A percentile compares a stretch with the other conserved stretches of the same genome.
These are phyloP conservation scores for Corchorus capsularis DNA, from an alignment of 345 rosid species.

Conservation along the genomic window DNA sequence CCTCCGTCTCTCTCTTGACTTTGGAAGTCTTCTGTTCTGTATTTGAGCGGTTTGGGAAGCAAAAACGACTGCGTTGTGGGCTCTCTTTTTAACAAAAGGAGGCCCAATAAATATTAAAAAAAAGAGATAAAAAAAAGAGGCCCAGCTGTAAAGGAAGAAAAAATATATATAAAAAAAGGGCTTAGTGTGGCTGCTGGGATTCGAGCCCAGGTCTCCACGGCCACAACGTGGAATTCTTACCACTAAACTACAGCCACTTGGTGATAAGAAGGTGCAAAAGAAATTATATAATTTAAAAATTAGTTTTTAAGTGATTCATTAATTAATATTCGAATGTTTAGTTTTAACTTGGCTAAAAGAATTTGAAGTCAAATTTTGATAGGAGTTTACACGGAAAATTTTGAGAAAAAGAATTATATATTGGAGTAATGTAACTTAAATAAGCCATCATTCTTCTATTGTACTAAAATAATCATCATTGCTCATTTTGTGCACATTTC, in stretches of 20 bases:
- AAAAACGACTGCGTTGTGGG: constrained; percentile 3
- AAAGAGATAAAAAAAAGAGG: not conserved
- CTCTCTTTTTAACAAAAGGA: not conserved
- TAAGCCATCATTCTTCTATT: too few relatives aligned
- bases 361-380: too few relatives aligned
- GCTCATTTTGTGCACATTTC: too few relatives aligned
- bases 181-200: constrained; percentile 81
- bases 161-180: not conserved
- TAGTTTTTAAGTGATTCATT: too few relatives aligned
- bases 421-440: too few relatives aligned
- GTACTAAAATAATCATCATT: too few relatives aligned
- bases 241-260: constrained; percentile 84
- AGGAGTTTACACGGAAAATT: too few relatives aligned
- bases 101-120: not conserved
- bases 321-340: too few relatives aligned
- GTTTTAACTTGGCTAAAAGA: too few relatives aligned
- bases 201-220: constrained; percentile 97
- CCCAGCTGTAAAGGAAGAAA: not conserved
- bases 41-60: not conserved
- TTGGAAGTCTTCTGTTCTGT: not conserved
- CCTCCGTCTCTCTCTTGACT: not conserved
- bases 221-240: constrained; percentile 89
- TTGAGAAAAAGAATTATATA: too few relatives aligned
- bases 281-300: too few relatives aligned
- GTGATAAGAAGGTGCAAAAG: not conserved